Conservation (phyloP, 352 stramenopile genomes). For the Globisporangium sylvaticum region DNA sequence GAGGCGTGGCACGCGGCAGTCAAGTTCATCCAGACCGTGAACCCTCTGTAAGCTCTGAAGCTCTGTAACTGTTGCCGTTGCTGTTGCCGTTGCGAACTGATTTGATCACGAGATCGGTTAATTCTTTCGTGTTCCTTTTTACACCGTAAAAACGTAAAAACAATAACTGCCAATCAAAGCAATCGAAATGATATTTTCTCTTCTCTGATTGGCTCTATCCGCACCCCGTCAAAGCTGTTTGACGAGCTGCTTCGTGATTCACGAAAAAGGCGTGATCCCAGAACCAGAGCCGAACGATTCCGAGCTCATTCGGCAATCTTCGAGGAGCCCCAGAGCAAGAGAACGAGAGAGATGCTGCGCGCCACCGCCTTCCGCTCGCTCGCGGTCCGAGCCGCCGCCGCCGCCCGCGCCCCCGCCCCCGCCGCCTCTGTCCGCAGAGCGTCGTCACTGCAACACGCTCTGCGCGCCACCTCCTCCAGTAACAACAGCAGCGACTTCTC, state of each 20-base stretch:
- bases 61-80: neutral
- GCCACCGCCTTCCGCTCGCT: constrained; percentile 14
- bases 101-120: neutral
- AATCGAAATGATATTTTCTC: neutral
- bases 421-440: neutral
- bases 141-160: neutral
- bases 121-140: constrained; percentile 2
- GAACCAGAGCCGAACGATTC: neutral
- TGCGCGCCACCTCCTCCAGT: constrained; percentile 1
- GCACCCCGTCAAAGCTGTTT: neutral
- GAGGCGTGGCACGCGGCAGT: constrained; percentile 55
- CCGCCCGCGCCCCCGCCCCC: neutral
- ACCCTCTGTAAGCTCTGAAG: constrained; percentile 26
- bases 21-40: constrained; percentile 60
- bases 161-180: neutral
- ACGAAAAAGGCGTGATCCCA: neutral
- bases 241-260: neutral
- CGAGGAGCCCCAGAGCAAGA: neutral
- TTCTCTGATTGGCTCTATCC: neutral
- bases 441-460: neutral
- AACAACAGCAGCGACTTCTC: neutral
- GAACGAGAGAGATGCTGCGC: constrained; percentile 11
- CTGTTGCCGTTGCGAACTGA: neutral
- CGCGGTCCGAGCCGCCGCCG: neutral
- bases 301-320: constrained; percentile 1